Percentiles rank a stretch among this genome's conserved stretches.
These are phyloP conservation scores for Dryadomyces sulphureus DNA, from an alignment of 2,329 filamentous ascomycete genomes.

Conservation along the genomic window DNA sequence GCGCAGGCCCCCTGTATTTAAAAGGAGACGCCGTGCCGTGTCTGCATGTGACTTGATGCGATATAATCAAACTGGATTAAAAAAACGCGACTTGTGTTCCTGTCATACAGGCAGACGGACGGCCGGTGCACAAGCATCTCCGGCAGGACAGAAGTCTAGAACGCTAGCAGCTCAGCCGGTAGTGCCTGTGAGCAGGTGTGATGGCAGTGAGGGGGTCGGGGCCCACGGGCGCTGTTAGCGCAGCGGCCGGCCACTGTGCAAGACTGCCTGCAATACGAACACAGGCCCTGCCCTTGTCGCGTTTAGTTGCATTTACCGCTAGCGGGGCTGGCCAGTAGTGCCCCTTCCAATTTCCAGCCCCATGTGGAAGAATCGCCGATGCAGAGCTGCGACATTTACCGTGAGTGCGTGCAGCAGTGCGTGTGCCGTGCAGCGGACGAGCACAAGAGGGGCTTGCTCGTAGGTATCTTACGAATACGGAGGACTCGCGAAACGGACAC, in stretches of 20 bases:
- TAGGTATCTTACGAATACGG: too few relatives aligned
- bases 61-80: background rate
- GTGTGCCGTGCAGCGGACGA: too few relatives aligned
- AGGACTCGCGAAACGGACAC: too few relatives aligned
- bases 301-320: constrained; percentile 5
- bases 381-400: too few relatives aligned
- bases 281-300: background rate
- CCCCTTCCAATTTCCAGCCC: constrained; percentile 9
- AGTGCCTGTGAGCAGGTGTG: background rate
- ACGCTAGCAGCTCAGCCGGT: background rate
- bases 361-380: background rate
- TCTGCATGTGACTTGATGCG: background rate
- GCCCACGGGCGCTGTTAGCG: background rate
- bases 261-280: background rate
- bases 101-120: too few relatives aligned
- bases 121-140: background rate
- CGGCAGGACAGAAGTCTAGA: constrained; percentile 1
- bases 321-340: constrained; percentile 4
- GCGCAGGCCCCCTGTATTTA: background rate
- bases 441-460: too few relatives aligned
- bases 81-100: background rate
- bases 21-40: background rate
- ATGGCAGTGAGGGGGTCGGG: constrained; percentile 3
- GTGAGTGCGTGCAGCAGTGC: too few relatives aligned
- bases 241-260: background rate